Evolutionary conservation across 345 rosid species (phyloP), one percentile per base, ranked within the genome.

Genomic region (Eucalyptus fibrosa): DNA sequence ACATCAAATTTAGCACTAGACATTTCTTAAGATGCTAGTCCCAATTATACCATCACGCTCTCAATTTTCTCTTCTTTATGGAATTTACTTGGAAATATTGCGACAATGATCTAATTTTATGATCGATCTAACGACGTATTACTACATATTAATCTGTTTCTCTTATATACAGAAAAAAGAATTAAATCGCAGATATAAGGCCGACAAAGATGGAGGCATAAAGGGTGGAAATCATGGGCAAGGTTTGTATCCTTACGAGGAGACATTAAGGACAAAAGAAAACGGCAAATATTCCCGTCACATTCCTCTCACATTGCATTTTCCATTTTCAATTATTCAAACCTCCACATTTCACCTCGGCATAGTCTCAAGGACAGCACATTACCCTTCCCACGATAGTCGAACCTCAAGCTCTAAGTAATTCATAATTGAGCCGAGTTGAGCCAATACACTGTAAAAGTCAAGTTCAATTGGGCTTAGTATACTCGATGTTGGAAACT

Each of bases 11-110:
- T 69, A 69, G 42, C 82, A 69, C 44, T 16, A 34, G 7, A 69
- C 26, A 34, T 34, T 69, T 69, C 44, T 69, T 69, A 34, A 69
- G 44, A 69, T 69, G 42, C 6, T 1, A 67, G 80, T 67, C 23
- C 40, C 80, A 67, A 32, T 67, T 32, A 16, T 7, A 1, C 40
- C 37, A 16, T 67, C 80, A 8, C 23, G 1, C 40, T 15, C 21
- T 32, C 6, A n/a, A n/a, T 4, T 7, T n/a, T 7, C 14, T 6
- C 1, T 65, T 7, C 2, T 2, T n/a, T 32, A n/a, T 16, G 80
- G 37, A 32, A 67, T 67, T 67, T 67, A 32, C 80, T 2, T 34
- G 82, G 13, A 69, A 32, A 69, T 69, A 69, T 34, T 21, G 12
- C 2, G 44, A 34, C 81, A 34, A 17, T 15, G 17, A 32, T 4